Base-by-base conservation (phyloP, 1,284 basidiomycete genomes). In the Marasmius sp. region DNA sequence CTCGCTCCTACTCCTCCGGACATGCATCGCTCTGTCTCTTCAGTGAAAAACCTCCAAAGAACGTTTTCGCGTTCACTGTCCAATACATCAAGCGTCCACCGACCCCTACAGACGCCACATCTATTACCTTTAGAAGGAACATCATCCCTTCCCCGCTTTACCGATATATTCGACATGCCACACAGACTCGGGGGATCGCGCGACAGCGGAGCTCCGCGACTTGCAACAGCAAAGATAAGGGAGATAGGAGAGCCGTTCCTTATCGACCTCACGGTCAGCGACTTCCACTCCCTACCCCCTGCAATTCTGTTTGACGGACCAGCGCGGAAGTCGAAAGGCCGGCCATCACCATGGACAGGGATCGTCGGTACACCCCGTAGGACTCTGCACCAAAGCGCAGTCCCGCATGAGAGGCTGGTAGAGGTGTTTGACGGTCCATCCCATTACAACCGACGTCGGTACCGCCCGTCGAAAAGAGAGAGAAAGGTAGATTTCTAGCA, bases 271-370 rank as follows among this genome's bases (percentile, higher is more conserved):
- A 27, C 27, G 27, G 45, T 10, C 45, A 47, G 45, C 45, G 45
- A 47, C 20, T 47, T 47, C 14, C 45, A 47, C 16, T 8, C 9
- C 16, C 75, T 81, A 41, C 79, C 81, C 45, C 66, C 77, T 51
- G 77, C 81, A 18, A 67, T 79, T 41, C 66, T 77, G 9, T 81
- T 82, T 58, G 81, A 81, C 43, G 81, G 81, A 7, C 81, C 81
- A 2, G 77, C 81, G 9, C 70, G 75, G 38, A 78, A 79, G 10
- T 69, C 68, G 39, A 64, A 20, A 11, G 45, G 27, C 27, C 27
- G 27, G 27, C 27, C 27, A 27, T 27, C 27, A 27, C 27, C 27
- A 27, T 27, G 27, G 27, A 27, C 27, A 27, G 27, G 27, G 27
- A 27, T 27, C 5, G 27, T 27, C 27, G 27, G 27, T 27, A 27